phyloP scores from a whole-genome alignment of 2,329 filamentous ascomycete species.

The Hypoxylon sp. region DNA sequence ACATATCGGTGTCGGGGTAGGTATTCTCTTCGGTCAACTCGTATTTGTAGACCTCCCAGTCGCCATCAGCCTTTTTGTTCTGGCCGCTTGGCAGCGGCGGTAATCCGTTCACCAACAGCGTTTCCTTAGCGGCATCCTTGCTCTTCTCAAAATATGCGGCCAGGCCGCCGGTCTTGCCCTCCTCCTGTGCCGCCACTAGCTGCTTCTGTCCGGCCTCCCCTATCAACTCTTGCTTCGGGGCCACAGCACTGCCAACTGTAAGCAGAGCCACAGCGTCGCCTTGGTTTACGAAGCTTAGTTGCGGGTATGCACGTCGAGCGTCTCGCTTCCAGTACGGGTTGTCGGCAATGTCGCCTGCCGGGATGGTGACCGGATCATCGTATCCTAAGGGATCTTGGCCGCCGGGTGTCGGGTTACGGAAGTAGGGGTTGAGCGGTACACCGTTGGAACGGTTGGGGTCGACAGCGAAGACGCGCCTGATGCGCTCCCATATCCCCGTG shows the following conservation, averaged over 20 bases:
- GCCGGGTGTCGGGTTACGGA: slow-evolving; percentile 87
- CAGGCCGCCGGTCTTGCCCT: slow-evolving; percentile 76
- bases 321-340: slow-evolving; percentile 99
- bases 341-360: slow-evolving; percentile 89
- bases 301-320: slow-evolving; percentile 84
- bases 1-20: slow-evolving; percentile 75
- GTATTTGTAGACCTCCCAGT: slow-evolving; percentile 79
- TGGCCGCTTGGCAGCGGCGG: slow-evolving; percentile 88
- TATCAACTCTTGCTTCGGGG: slow-evolving; percentile 86
- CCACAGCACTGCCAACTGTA: slow-evolving; percentile 83
- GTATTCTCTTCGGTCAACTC: slow-evolving; percentile 74
- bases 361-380: slow-evolving; percentile 85
- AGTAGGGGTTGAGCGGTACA: slow-evolving; percentile 92
- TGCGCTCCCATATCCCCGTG: slow-evolving; percentile 85
- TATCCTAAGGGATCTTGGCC: slow-evolving; percentile 78
- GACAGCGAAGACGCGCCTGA: slow-evolving; percentile 84
- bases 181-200: slow-evolving; percentile 81
- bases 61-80: slow-evolving; percentile 63
- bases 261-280: slow-evolving; percentile 88
- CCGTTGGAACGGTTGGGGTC: slow-evolving; percentile 92
- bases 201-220: slow-evolving; percentile 78
- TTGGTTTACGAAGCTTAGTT: slow-evolving; percentile 84
- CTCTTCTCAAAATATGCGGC: slow-evolving; percentile 81
- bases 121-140: slow-evolving; percentile 59
- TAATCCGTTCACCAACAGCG: slow-evolving; percentile 82